Conservation (phyloP, 805 yeast genomes). For the Schizosaccharomyces octosporus region DNA sequence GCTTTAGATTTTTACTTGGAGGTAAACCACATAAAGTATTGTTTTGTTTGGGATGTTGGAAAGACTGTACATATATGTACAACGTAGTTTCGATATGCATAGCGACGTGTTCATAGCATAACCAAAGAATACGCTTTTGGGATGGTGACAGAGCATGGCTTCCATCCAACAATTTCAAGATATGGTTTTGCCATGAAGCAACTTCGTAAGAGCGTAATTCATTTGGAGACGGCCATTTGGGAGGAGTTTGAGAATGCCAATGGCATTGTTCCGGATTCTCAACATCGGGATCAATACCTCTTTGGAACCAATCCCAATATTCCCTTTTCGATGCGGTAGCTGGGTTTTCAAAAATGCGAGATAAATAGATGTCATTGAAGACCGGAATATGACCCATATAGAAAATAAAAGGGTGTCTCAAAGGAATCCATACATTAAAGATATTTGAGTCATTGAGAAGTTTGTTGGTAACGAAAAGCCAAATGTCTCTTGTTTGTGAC, state of each 20-base stretch:
- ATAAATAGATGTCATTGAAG: conserved; percentile 8
- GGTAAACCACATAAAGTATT: background rate
- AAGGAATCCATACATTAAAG: conserved; percentile 7
- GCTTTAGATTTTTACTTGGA: background rate
- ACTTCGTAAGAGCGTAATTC: conserved; percentile 4
- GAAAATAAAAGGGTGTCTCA: conserved; percentile 8
- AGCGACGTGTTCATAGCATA: conserved; percentile 9
- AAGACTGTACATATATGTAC: conserved; percentile 8
- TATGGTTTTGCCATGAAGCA: conserved; percentile 5
- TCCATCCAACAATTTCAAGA: background rate
- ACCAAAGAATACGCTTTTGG: conserved; percentile 7
- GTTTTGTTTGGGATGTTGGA: background rate
- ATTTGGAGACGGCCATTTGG: conserved; percentile 6
- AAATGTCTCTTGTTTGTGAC: conserved; percentile 7
- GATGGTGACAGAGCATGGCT: background rate
- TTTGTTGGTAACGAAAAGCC: conserved; percentile 7
- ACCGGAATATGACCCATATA: conserved; percentile 10
- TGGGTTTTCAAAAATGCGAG: conserved; percentile 3
- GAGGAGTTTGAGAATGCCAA: conserved; percentile 8
- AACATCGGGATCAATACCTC: conserved; percentile 10
- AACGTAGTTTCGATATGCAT: conserved; percentile 10
- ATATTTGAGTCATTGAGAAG: conserved; percentile 7
- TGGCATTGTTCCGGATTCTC: conserved; percentile 9
- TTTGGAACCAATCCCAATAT: conserved; percentile 7
- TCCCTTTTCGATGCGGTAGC: conserved; percentile 3